phyloP scores from a whole-genome alignment of 148 eudicot genomes.

The Camellia granthamiana region DNA sequence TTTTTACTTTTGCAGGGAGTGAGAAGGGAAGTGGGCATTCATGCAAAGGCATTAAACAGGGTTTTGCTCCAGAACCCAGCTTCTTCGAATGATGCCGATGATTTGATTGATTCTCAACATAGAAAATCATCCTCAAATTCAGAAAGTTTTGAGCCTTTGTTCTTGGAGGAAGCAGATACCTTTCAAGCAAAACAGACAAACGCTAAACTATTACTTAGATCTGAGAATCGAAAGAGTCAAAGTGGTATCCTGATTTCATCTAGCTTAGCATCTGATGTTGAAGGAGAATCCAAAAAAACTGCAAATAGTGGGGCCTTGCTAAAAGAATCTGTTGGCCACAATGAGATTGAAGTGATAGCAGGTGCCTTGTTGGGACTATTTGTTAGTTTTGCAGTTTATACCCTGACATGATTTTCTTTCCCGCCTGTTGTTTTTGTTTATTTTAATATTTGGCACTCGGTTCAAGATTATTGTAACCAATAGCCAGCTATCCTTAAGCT shows the following conservation, averaged over 20 bases:
- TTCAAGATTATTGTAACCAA: too few relatives aligned
- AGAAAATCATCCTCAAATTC: conserved; percentile 22
- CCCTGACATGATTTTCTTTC: conserved; percentile 14
- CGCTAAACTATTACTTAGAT: conserved; percentile 23
- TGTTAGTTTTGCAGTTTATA: conserved; percentile 54
- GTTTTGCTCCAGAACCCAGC: conserved; percentile 33
- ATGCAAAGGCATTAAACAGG: conserved; percentile 73
- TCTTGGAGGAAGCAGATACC: conserved; percentile 27
- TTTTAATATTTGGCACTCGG: too few relatives aligned
- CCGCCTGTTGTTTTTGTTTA: neutral
- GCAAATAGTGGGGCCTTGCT: conserved; percentile 18
- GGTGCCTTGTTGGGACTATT: conserved; percentile 78
- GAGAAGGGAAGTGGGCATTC: conserved; percentile 84
- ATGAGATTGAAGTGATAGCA: conserved; percentile 74
- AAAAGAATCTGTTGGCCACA: conserved; percentile 84
- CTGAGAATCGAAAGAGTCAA: conserved; percentile 23
- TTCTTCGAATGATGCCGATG: conserved; percentile 18
- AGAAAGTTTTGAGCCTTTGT: conserved; percentile 22
- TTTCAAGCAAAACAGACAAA: conserved; percentile 11
- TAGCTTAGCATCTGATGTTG: conserved; percentile 8
- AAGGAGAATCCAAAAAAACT: conserved; percentile 23
- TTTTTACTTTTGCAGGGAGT: conserved; percentile 61
- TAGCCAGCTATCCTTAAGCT: too few relatives aligned
- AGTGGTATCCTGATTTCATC: conserved; percentile 5
- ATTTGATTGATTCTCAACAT: conserved; percentile 16